phyloP scores from a whole-genome alignment of 441 rosid species.

The Hura crepitans region DNA sequence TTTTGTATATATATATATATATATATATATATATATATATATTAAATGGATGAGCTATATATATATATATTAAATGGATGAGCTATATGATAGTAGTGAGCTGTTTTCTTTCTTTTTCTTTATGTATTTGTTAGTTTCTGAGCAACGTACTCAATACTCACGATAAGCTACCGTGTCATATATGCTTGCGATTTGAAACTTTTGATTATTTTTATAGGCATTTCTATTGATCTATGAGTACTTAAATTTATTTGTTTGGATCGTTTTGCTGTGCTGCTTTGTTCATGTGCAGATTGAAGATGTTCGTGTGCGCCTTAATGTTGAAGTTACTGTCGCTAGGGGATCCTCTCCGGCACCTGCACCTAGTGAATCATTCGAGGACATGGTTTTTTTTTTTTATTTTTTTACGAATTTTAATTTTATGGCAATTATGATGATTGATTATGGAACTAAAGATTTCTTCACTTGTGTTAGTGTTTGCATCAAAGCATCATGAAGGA shows the following conservation, averaged over 20 bases:
- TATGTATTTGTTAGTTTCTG: background rate
- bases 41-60: too few relatives aligned
- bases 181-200: background rate
- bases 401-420: background rate
- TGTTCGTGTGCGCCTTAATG: conserved; percentile 32
- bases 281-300: conserved; percentile 30
- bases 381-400: conserved; percentile 27
- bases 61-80: too few relatives aligned
- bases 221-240: background rate
- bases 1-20: too few relatives aligned
- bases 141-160: background rate
- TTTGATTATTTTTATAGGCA: background rate
- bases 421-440: background rate
- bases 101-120: background rate
- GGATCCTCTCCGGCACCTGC: conserved; percentile 32
- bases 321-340: conserved; percentile 32
- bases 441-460: background rate
- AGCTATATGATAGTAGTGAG: background rate
- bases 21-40: too few relatives aligned
- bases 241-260: background rate
- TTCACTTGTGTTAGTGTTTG: conserved; percentile 27
- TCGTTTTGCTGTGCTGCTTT: background rate
- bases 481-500: conserved; percentile 35
- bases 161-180: background rate
- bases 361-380: conserved; percentile 35